phyloP scores from a whole-genome alignment of 768 basidiomycete genomes.

The Leccinum aurantiacum region DNA sequence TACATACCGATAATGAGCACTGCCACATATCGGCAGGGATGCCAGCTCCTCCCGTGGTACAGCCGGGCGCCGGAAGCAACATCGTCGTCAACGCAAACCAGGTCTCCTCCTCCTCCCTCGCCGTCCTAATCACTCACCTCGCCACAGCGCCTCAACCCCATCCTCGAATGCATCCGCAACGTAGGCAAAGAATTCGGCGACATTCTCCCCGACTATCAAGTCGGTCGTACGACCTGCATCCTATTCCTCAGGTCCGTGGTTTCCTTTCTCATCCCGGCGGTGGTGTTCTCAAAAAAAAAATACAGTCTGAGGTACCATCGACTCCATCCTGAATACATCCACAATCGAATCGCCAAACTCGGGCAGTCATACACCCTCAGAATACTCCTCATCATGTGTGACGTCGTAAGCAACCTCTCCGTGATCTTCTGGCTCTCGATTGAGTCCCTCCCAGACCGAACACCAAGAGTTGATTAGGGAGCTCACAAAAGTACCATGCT shows the following conservation, averaged over 20 bases:
- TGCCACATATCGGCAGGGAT: slow-evolving; percentile 4
- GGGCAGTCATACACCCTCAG: slow-evolving; percentile 79
- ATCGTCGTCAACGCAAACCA: slow-evolving; percentile 64
- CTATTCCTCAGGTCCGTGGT: slow-evolving; percentile 77
- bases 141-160: slow-evolving; percentile 76
- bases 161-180: slow-evolving; percentile 84
- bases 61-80: slow-evolving; percentile 62
- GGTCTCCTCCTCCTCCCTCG: slow-evolving; percentile 31
- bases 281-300: background rate
- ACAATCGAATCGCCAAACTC: slow-evolving; percentile 84
- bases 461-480: slow-evolving; percentile 91
- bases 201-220: slow-evolving; percentile 92
- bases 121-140: slow-evolving; percentile 1
- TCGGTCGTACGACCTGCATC: slow-evolving; percentile 90
- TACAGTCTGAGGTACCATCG: slow-evolving; percentile 89
- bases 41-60: slow-evolving; percentile 52
- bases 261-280: background rate
- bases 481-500: slow-evolving; percentile 69
- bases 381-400: slow-evolving; percentile 85
- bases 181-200: slow-evolving; percentile 95
- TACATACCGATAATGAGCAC: background rate
- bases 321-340: slow-evolving; percentile 96
- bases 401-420: slow-evolving; percentile 66
- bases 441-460: slow-evolving; percentile 59
- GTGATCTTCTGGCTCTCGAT: background rate